A percentile compares a stretch with the other conserved stretches of the same genome.
These are phyloP conservation scores for Trichoderma erinaceum DNA, from an alignment of 495 filamentous ascomycete genomes.

Conservation along the genomic window DNA sequence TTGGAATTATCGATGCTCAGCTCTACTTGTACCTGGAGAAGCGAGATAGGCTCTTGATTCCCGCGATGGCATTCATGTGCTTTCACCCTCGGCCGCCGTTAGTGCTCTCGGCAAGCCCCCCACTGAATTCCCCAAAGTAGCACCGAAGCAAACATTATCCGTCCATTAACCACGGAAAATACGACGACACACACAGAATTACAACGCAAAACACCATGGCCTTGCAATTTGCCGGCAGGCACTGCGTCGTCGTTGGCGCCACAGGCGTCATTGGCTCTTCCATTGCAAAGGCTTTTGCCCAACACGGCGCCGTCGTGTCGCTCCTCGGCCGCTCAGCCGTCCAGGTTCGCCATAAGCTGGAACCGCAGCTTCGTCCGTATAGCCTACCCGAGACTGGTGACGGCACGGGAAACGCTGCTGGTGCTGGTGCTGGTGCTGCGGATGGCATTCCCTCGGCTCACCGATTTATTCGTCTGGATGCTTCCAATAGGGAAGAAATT, in stretches of 20 bases:
- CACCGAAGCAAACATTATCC: background rate
- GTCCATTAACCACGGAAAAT: background rate
- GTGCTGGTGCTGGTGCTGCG: constrained; percentile 34
- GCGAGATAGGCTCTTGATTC: no score
- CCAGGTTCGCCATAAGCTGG: constrained; percentile 21
- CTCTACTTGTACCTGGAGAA: no score
- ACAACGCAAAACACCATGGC: constrained; percentile 8
- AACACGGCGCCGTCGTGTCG: constrained; percentile 51
- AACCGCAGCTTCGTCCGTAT: constrained; percentile 15
- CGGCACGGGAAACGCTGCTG: constrained; percentile 26
- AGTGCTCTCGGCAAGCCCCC: background rate
- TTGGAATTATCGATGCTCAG: no score
- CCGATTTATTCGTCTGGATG: constrained; percentile 10
- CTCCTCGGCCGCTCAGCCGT: constrained; percentile 47
- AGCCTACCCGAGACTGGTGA: constrained; percentile 40
- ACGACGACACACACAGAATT: background rate
- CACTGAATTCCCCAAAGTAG: background rate
- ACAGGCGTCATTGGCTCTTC: constrained; percentile 33
- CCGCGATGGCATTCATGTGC: no score
- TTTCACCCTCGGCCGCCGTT: background rate
- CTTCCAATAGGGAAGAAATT: background rate
- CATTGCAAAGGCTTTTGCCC: constrained; percentile 62
- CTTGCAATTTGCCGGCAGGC: constrained; percentile 28
- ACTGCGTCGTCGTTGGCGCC: constrained; percentile 35
- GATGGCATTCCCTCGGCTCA: constrained; percentile 27